phyloP scores from a whole-genome alignment of 2,329 filamentous ascomycete species.

The Epicoccum sorghinum region DNA sequence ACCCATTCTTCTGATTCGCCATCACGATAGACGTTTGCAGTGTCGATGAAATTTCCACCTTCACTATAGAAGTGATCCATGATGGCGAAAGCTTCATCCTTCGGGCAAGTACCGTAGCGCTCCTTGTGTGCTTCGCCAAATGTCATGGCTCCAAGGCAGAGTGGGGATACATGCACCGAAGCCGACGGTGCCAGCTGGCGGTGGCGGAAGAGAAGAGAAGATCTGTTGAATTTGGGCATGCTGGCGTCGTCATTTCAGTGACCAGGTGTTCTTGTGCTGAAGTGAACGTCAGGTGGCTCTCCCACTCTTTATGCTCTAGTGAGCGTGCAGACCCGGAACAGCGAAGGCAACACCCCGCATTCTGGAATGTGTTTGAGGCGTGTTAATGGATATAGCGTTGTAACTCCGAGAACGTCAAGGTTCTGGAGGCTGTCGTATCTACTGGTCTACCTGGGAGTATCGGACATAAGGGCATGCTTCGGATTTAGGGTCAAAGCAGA shows the following conservation, averaged over 20 bases:
- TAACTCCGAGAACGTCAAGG: too few species aligned
- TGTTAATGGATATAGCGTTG: too few species aligned
- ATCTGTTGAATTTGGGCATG: neutral
- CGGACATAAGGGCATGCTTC: too few species aligned
- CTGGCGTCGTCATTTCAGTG: neutral
- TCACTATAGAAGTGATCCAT: constrained; percentile 71
- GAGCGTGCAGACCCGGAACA: too few species aligned
- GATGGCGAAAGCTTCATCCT: constrained; percentile 62
- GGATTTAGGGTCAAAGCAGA: too few species aligned
- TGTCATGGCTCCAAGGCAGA: constrained; percentile 57
- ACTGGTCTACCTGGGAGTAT: too few species aligned
- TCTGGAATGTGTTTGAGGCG: too few species aligned
- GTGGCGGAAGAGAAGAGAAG: constrained; percentile 67
- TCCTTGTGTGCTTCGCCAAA: neutral
- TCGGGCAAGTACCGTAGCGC: neutral
- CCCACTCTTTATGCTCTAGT: too few species aligned
- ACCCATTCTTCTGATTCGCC: constrained; percentile 38
- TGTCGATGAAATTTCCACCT: constrained; percentile 78
- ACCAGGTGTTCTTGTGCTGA: too few species aligned
- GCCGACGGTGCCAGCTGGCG: constrained; percentile 71
- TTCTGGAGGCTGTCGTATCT: too few species aligned
- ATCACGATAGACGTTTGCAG: constrained; percentile 49
- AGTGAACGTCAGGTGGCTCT: too few species aligned
- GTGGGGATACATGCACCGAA: constrained; percentile 49
- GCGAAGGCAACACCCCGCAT: too few species aligned